Evolutionary conservation across 2,329 filamentous ascomycete species (phyloP), one percentile per base, ranked within the genome.

Genomic region (Fusarium keratoplasticum): DNA sequence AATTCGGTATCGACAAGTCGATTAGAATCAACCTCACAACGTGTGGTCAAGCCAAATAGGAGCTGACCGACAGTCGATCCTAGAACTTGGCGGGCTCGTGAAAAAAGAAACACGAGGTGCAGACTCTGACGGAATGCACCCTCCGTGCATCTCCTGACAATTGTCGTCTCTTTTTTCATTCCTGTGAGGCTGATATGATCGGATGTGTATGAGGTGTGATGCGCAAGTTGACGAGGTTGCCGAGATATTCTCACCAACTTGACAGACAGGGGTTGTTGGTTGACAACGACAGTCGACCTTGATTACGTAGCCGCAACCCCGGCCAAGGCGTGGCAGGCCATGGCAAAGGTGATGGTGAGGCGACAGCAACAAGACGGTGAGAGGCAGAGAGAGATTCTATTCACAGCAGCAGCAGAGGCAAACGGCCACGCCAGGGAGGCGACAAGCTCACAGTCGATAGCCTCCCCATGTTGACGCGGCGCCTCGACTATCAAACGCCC

Each of bases 71-170:
- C 64, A 61, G 61, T 65, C 33, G 20, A 35, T 40, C 22, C 57
- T 4, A 61, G 36, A 73, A 67, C 52, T 66, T 73, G 72, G 72
- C 61, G 72, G 58, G 61, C 63, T 75, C 54, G 69, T 54, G 40
- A 64, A 61, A 70, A 59, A n/a, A 38, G 42, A 33, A 64, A 71
- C 61, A 74, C 62, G 72, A 71, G 66, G 40, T 65, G 66, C 42
- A 75, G 58, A 59, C n/a, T 67, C 70, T 67, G 7, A 59, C 72
- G 72, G 69, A 61, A 70, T 73, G 70, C 66, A 44, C 61, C 72
- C 66, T 75, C 72, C 72, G 72, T 64, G 31, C 58, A 70, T 75
- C 72, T 71, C 69, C 59, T 75, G 72, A 75, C 52, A 71, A 47
- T 50, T 64, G 42, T 66, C 36, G 50, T 69, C 36, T 44, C n/a